A percentile compares a stretch with the other conserved stretches of the same genome.
Evolutionary conservation across 805 yeast genomes (phyloP).

Genomic region (Yamadazyma endophytica): DNA sequence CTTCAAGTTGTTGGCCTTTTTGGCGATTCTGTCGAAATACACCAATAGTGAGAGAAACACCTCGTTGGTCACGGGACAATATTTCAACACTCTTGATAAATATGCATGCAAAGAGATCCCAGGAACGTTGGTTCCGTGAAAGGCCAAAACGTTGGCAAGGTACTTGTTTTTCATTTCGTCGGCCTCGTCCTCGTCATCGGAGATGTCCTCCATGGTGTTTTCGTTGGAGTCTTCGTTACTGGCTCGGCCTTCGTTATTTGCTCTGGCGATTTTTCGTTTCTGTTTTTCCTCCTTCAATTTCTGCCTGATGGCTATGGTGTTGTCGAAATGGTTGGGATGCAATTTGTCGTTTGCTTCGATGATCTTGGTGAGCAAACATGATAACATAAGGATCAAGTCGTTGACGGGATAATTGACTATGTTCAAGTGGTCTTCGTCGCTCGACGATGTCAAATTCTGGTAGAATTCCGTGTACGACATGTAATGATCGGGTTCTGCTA

Average conservation of each 20-base stretch:
- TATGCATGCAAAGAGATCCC: constrained; percentile 92
- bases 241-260: constrained; percentile 7
- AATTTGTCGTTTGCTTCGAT: constrained; percentile 85
- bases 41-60: constrained; percentile 87
- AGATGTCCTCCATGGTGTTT: constrained; percentile 1
- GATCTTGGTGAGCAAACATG: constrained; percentile 79
- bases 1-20: constrained; percentile 59
- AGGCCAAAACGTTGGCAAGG: constrained; percentile 73
- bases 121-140: constrained; percentile 94
- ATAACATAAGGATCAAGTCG: constrained; percentile 77
- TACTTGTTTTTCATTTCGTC: constrained; percentile 47
- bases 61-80: constrained; percentile 98
- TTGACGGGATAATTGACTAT: constrained; percentile 81
- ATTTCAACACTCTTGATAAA: constrained; percentile 83
- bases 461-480: constrained; percentile 41
- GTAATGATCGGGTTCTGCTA: constrained; percentile 35
- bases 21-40: constrained; percentile 91
- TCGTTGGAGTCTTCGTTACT: constrained; percentile 10
- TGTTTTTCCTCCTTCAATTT: constrained; percentile 29
- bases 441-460: constrained; percentile 18
- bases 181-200: constrained; percentile 28
- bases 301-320: constrained; percentile 39
- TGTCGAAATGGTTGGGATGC: constrained; percentile 63
- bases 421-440: constrained; percentile 53
- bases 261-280: constrained; percentile 4